phyloP scores from a whole-genome alignment of 2,329 filamentous ascomycete species.

The Apiospora marii region DNA sequence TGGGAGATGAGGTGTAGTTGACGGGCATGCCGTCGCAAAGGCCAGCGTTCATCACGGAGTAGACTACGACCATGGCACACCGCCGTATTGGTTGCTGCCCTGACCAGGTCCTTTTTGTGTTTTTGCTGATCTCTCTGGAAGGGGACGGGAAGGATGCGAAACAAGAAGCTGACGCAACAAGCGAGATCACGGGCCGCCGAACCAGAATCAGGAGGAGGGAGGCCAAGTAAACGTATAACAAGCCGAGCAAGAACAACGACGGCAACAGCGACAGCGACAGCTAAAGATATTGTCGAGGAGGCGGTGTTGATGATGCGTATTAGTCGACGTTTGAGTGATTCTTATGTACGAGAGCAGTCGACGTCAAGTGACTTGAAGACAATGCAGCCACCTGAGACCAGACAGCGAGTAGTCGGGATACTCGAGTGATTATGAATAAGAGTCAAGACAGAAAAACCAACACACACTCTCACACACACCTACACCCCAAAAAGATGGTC shows the following conservation, averaged over 20 bases:
- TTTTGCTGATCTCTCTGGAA: constrained; percentile 21
- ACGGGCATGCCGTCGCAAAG: constrained; percentile 37
- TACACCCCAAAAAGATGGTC: background rate
- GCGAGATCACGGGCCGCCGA: constrained; percentile 17
- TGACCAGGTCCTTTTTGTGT: background rate
- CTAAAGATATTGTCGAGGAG: background rate
- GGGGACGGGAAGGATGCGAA: constrained; percentile 14
- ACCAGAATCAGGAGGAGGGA: background rate
- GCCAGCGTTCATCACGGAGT: constrained; percentile 34
- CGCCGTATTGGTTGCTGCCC: background rate
- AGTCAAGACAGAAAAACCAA: background rate
- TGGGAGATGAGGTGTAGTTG: constrained; percentile 28
- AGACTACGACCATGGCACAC: constrained; percentile 21
- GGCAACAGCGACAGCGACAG: background rate
- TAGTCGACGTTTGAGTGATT: constrained; percentile 6
- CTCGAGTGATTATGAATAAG: constrained; percentile 16
- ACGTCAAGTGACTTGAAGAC: constrained; percentile 18
- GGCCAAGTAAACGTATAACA: constrained; percentile 12
- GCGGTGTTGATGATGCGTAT: background rate
- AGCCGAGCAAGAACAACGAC: background rate
- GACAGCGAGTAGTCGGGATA: constrained; percentile 6
- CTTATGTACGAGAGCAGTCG: constrained; percentile 17
- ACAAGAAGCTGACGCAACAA: constrained; percentile 14
- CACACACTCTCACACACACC: background rate
- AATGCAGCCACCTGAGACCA: constrained; percentile 20